Evolutionary conservation across 2,329 filamentous ascomycete species (phyloP).

Genomic region (Ophiostoma sp.): DNA sequence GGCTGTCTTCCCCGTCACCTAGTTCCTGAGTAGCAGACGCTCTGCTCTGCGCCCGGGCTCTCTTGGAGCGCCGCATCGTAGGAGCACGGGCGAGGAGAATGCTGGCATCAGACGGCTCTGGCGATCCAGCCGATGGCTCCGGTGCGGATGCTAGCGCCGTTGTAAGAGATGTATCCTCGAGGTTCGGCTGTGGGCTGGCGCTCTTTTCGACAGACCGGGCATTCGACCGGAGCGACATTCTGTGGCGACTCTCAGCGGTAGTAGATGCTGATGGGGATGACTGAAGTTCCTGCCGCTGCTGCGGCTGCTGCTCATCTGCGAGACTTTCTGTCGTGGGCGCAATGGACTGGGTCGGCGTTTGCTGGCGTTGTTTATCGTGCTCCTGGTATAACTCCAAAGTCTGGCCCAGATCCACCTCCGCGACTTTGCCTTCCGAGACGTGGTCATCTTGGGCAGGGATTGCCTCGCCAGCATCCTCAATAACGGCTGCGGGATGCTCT

Average conservation of each 20-base stretch:
- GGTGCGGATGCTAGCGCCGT: not conserved
- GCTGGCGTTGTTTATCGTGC: not conserved
- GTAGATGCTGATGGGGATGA: not conserved
- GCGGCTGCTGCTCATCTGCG: not conserved
- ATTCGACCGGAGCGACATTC: constrained; percentile 25
- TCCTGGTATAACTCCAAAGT: not conserved
- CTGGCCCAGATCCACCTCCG: not conserved
- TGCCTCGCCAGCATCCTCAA: not conserved
- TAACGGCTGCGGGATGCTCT: constrained; percentile 3
- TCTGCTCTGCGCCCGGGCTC: not conserved
- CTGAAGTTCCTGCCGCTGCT: not conserved
- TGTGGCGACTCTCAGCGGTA: constrained; percentile 20
- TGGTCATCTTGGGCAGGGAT: not conserved
- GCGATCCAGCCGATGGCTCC: not conserved
- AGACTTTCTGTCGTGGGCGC: not conserved
- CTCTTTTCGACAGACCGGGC: not conserved
- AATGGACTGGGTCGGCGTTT: not conserved
- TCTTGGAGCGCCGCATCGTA: constrained; percentile 17
- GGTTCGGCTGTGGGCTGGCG: constrained; percentile 15
- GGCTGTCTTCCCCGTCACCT: not conserved
- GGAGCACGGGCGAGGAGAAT: constrained; percentile 29
- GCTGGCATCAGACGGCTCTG: constrained; percentile 29
- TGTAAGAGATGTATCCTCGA: not conserved
- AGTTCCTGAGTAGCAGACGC: not conserved
- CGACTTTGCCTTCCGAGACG: not conserved